Evolutionary conservation across 2,329 filamentous ascomycete genomes (phyloP).

Genomic region (Colletotrichum sp.): DNA sequence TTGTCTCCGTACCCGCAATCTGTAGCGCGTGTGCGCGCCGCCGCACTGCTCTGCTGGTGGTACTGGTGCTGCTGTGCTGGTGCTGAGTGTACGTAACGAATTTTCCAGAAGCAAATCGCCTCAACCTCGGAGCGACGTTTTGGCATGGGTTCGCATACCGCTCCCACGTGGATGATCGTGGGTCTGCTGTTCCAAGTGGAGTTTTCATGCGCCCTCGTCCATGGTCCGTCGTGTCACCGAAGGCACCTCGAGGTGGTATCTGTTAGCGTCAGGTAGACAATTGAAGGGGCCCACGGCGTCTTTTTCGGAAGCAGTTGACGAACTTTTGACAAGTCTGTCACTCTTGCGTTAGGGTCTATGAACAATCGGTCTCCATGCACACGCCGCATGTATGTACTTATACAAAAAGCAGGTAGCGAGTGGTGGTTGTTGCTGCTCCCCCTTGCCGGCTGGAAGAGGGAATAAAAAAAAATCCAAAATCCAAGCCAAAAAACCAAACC

Average conservation of each 20-base stretch:
- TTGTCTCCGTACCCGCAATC: not conserved
- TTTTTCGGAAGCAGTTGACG: conserved; percentile 7
- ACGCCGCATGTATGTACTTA: not conserved
- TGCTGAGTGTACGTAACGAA: not conserved
- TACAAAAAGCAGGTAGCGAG: not conserved
- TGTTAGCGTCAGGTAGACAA: not conserved
- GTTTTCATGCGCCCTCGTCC: conserved; percentile 6
- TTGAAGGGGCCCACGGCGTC: not conserved
- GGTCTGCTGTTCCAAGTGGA: conserved; percentile 17
- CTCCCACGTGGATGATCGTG: conserved; percentile 18
- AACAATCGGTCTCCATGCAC: not conserved
- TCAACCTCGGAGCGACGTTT: conserved; percentile 3
- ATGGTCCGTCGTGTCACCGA: conserved; percentile 1
- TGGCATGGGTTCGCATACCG: conserved; percentile 20
- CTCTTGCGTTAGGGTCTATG: not conserved
- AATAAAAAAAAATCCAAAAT: not conserved
- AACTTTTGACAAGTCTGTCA: conserved; percentile 12
- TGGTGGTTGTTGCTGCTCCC: not conserved
- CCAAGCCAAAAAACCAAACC: not conserved
- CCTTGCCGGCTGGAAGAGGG: not conserved
- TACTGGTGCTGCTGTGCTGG: not conserved
- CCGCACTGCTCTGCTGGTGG: not conserved
- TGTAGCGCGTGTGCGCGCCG: not conserved
- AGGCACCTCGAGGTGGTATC: not conserved
- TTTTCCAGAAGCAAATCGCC: conserved; percentile 18